Evolutionary conservation across 139 green algal species (phyloP), one percentile per base, ranked within the genome.

Genomic region (Klebsormidium nitens): DNA sequence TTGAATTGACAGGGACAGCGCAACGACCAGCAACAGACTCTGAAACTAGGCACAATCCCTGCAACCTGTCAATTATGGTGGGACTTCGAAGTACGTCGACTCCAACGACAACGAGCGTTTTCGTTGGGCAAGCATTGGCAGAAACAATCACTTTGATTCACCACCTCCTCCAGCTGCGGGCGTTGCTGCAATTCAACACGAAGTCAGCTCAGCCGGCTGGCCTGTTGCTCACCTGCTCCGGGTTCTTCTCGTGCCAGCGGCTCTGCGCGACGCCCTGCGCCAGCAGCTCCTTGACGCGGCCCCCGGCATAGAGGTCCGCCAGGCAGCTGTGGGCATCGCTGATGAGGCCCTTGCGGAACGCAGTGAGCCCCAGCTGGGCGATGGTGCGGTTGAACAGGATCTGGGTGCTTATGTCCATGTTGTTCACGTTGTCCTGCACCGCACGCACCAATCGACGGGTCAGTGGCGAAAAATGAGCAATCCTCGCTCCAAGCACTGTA

Each of bases 381-480:
- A 96, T 92, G 31, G 89, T 82, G 44, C 95, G 80, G 85, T 99
- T 99, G 88, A 95, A 95, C 75, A 99, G 77, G 70, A 99, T 95
- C 89, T 96, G 90, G n/a, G 89, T 96, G 3, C 48, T 66, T 68
- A 96, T 91, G 81, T 96, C 91, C 89, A 95, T 95, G 77, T 91
- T 75, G 46, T 62, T 36, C 35, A 86, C 74, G 49, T 48, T 82
- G 31, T 86, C 80, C 66, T 86, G 70, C 50, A n/a, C n/a, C 52
- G 26, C 14, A 52, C 17, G 44, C 44, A 14, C 14, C 14, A 52
- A 52, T 14, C 17, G 44, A 17, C 14, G 14, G 17, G 17, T 17
- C 11, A 48, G 34, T 67, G 59, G 40, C 3, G 29, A 34, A 32
- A 19, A 5, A 56, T 44, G 32, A 60, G 19, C 11, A 40, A n/a